Percentiles rank a stretch among this genome's conserved stretches.
Evolutionary conservation across 768 basidiomycete genomes (phyloP).

Genomic region (Termitomyces sp.): DNA sequence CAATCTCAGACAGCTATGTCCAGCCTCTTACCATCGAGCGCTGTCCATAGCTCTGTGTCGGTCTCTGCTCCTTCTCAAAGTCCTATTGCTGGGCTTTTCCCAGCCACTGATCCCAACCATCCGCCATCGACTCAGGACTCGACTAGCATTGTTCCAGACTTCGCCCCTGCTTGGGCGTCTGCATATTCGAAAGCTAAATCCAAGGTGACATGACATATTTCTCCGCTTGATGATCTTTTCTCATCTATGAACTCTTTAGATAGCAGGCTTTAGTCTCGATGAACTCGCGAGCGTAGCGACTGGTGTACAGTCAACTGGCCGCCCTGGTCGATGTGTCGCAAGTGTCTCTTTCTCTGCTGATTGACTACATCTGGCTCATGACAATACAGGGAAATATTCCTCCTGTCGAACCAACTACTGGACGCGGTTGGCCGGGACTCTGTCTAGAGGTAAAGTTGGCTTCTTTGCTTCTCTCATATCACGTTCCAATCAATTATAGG

Average conservation of each 20-base stretch:
- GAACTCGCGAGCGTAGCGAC: conserved; percentile 44
- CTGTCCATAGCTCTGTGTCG: conserved; percentile 17
- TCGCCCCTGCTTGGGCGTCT: conserved; percentile 29
- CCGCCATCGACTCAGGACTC: conserved; percentile 35
- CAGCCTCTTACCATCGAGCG: background rate
- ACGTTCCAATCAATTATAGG: background rate
- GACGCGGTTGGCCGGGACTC: conserved; percentile 38
- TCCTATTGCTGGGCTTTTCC: conserved; percentile 40
- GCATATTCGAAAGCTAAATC: conserved; percentile 39
- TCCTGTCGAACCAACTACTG: conserved; percentile 18
- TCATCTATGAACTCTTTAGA: conserved; percentile 13
- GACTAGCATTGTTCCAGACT: conserved; percentile 11
- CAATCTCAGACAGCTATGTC: background rate
- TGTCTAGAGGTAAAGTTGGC: conserved; percentile 38
- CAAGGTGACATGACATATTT: conserved; percentile 20
- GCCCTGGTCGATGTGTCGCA: conserved; percentile 41
- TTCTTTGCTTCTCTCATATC: background rate
- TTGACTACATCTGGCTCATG: background rate
- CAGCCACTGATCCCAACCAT: conserved; percentile 33
- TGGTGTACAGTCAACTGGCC: conserved; percentile 34
- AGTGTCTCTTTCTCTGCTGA: background rate
- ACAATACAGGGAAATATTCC: conserved; percentile 35
- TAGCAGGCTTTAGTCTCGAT: conserved; percentile 32
- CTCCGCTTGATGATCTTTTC: background rate
- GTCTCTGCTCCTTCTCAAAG: conserved; percentile 36